phyloP scores from a whole-genome alignment of 1,139 yeast genomes.

The Scheffersomyces cryptocercus region DNA sequence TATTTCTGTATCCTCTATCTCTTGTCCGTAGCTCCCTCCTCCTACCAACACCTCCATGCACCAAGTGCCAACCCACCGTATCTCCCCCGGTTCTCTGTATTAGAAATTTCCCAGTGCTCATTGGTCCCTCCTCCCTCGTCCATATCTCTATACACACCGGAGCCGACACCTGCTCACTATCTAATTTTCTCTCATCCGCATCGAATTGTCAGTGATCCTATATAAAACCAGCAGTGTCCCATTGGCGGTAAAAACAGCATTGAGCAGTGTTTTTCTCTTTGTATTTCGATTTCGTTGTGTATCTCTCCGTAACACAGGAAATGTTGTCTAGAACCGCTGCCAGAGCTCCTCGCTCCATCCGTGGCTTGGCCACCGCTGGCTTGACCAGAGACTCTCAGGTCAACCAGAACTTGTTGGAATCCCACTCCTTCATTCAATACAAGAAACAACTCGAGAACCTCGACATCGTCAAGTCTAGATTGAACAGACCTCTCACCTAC shows the following conservation, averaged over 20 bases:
- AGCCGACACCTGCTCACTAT: neutral
- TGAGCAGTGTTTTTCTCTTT: conserved; percentile 2
- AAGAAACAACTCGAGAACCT: conserved; percentile 81
- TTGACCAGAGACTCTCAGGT: conserved; percentile 91
- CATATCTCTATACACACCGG: neutral
- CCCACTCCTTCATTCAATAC: conserved; percentile 77
- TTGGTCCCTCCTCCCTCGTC: conserved; percentile 12
- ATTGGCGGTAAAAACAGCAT: neutral
- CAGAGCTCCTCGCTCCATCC: conserved; percentile 42
- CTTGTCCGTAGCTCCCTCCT: too few relatives aligned
- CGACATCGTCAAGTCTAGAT: conserved; percentile 81
- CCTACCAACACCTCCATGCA: too few relatives aligned
- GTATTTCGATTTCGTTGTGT: conserved; percentile 5
- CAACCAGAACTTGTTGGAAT: conserved; percentile 87
- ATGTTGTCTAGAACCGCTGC: conserved; percentile 43
- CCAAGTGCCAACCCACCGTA: too few relatives aligned
- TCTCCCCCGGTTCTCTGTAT: conserved; percentile 10
- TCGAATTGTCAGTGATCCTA: conserved; percentile 3
- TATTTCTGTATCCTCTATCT: too few relatives aligned
- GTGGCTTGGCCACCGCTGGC: conserved; percentile 76
- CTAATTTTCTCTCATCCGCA: neutral
- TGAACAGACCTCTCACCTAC: conserved; percentile 91
- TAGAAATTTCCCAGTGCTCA: conserved; percentile 18
- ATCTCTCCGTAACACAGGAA: conserved; percentile 8
- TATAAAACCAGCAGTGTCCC: conserved; percentile 6